Evolutionary conservation across 2,329 filamentous ascomycete genomes (phyloP).

Genomic region (Alternaria solani): DNA sequence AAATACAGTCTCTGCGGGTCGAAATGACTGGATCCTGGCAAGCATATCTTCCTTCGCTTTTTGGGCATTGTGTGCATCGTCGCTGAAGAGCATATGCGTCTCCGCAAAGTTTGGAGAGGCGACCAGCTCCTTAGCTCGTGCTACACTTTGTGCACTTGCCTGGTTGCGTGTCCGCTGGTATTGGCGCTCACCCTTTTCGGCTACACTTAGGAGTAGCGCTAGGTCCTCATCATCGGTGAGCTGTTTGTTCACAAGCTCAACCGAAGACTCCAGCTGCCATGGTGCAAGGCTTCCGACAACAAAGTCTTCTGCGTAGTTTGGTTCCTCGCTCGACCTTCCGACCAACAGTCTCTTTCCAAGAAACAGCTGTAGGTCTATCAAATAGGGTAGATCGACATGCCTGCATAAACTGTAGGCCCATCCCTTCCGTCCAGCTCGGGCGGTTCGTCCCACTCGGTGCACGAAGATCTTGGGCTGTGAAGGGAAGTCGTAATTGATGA

Average conservation of each 20-base stretch:
- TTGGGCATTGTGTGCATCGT: conserved; percentile 66
- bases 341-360: conserved; percentile 83
- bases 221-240: conserved; percentile 80
- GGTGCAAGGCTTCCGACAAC: conserved; percentile 80
- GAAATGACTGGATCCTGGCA: conserved; percentile 84
- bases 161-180: conserved; percentile 90
- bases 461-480: conserved; percentile 97
- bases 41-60: conserved; percentile 84
- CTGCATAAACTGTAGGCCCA: conserved; percentile 95
- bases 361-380: conserved; percentile 93
- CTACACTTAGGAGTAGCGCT: conserved; percentile 72
- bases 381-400: conserved; percentile 87
- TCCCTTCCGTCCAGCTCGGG: conserved; percentile 87
- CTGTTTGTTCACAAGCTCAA: conserved; percentile 85
- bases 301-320: conserved; percentile 82
- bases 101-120: conserved; percentile 74
- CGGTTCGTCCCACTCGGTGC: conserved; percentile 94
- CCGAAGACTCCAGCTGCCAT: conserved; percentile 75
- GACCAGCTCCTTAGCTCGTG: conserved; percentile 81
- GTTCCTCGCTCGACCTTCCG: conserved; percentile 67
- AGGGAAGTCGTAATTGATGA: conserved; percentile 98
- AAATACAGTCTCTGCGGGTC: conserved; percentile 94
- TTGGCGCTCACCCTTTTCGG: conserved; percentile 88
- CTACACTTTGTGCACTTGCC: conserved; percentile 88
- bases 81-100: conserved; percentile 79